A percentile compares a stretch with the other conserved stretches of the same genome.
These are phyloP conservation scores for Cnidoscolus chayamansa DNA, from an alignment of 441 rosid genomes.

Conservation along the genomic window DNA sequence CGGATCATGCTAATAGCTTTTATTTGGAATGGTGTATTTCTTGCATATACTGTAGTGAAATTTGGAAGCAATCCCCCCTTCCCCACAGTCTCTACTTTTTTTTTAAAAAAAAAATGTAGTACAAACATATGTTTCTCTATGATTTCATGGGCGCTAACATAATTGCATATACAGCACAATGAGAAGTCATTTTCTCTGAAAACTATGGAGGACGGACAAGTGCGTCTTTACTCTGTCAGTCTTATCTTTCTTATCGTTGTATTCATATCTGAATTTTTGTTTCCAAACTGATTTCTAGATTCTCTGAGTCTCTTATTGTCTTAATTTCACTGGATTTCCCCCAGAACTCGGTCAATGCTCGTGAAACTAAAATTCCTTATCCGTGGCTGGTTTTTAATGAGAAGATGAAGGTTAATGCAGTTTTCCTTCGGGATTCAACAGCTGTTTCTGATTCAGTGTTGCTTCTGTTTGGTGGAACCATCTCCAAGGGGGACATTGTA, in stretches of 20 bases:
- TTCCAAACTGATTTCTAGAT: conserved; percentile 9
- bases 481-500: conserved; percentile 63
- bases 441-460: conserved; percentile 83
- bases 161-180: conserved; percentile 48
- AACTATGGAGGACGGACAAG: conserved; percentile 96
- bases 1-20: conserved; percentile 6
- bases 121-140: neutral
- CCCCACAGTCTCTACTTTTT: no score
- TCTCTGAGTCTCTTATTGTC: conserved; percentile 8
- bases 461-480: conserved; percentile 85
- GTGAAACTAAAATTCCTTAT: conserved; percentile 68
- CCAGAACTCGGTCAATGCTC: conserved; percentile 85
- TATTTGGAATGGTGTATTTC: neutral
- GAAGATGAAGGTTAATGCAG: conserved; percentile 91
- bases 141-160: conserved; percentile 19
- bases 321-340: conserved; percentile 14
- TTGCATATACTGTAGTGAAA: neutral
- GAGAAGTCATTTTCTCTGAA: conserved; percentile 75
- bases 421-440: conserved; percentile 89
- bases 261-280: neutral
- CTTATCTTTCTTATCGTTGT: conserved; percentile 12
- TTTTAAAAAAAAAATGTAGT: neutral
- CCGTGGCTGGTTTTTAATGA: conserved; percentile 95
- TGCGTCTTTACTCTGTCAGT: conserved; percentile 75
- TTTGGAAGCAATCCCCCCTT: neutral